These are phyloP conservation scores for Cytospora mali DNA, from an alignment of 2,329 filamentous ascomycete species.

Conservation along the genomic window DNA sequence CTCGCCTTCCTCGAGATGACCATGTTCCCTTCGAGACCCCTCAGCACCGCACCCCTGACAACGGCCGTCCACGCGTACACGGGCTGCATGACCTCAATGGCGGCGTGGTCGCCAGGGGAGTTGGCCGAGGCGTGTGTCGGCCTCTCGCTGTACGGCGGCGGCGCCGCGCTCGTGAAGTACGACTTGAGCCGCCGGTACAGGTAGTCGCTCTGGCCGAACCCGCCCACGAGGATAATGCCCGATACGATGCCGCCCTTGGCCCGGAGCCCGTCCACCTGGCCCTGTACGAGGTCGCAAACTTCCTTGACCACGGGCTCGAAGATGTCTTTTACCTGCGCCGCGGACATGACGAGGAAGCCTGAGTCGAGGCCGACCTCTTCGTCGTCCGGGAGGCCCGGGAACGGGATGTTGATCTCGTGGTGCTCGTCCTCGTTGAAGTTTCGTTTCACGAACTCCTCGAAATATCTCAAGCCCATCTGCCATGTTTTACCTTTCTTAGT, in stretches of 20 bases:
- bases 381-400: constrained; percentile 76
- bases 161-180: constrained; percentile 64
- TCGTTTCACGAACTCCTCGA: constrained; percentile 82
- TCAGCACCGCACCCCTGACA: constrained; percentile 73
- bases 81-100: constrained; percentile 79
- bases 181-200: constrained; percentile 71
- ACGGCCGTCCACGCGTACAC: constrained; percentile 83
- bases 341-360: constrained; percentile 74
- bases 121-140: constrained; percentile 64
- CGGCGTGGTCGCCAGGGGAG: constrained; percentile 49
- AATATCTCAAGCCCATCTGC: constrained; percentile 78
- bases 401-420: constrained; percentile 77
- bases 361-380: constrained; percentile 74
- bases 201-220: constrained; percentile 79
- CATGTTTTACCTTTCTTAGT: constrained; percentile 76
- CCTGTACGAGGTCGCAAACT: constrained; percentile 68
- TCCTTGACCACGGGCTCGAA: constrained; percentile 76
- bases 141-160: constrained; percentile 67
- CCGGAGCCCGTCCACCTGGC: constrained; percentile 66
- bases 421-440: constrained; percentile 82
- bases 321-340: constrained; percentile 70
- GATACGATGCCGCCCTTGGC: constrained; percentile 64
- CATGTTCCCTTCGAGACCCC: constrained; percentile 77
- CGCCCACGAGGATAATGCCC: constrained; percentile 80
- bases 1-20: constrained; percentile 74